Conservation (phyloP, 495 filamentous ascomycete species). For the Alectoria sarmentosa region DNA sequence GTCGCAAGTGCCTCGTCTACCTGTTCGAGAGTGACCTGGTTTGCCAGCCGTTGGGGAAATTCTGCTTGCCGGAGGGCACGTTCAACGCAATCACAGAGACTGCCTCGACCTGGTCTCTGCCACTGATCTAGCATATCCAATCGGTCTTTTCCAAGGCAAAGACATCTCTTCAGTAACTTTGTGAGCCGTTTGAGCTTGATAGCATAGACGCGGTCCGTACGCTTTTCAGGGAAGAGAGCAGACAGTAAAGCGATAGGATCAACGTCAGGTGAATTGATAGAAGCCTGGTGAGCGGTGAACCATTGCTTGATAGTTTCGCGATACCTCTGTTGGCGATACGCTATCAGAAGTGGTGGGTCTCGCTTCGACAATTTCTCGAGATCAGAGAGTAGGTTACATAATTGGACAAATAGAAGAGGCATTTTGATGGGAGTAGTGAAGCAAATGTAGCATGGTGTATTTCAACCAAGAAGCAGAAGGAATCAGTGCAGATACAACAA, state of each 20-base stretch:
- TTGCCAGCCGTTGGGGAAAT: slow-evolving; percentile 32
- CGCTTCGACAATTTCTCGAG: slow-evolving; percentile 38
- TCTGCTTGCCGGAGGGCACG: slow-evolving; percentile 58
- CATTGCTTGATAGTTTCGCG: slow-evolving; percentile 40
- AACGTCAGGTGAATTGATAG: slow-evolving; percentile 44
- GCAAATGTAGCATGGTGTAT: background rate
- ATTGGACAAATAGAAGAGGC: slow-evolving; percentile 53
- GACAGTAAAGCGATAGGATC: slow-evolving; percentile 58
- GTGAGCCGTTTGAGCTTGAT: slow-evolving; percentile 54
- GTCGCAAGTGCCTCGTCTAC: slow-evolving; percentile 57
- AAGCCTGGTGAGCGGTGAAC: slow-evolving; percentile 50
- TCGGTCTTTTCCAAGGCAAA: slow-evolving; percentile 53
- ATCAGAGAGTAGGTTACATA: slow-evolving; percentile 55
- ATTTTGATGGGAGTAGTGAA: slow-evolving; percentile 31
- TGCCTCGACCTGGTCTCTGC: slow-evolving; percentile 47
- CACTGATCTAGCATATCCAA: slow-evolving; percentile 57
- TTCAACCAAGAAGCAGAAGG: background rate
- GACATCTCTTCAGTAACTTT: slow-evolving; percentile 54
- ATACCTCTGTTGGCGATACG: slow-evolving; percentile 26
- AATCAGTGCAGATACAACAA: background rate
- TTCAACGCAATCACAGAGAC: slow-evolving; percentile 65
- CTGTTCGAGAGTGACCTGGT: slow-evolving; percentile 60
- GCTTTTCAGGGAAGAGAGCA: slow-evolving; percentile 64
- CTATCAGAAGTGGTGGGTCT: slow-evolving; percentile 22
- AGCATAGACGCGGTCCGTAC: slow-evolving; percentile 67